A percentile compares a stretch with the other conserved stretches of the same genome.
Evolutionary conservation across 2,329 filamentous ascomycete species (phyloP).

Genomic region (Fusarium ambrosium): DNA sequence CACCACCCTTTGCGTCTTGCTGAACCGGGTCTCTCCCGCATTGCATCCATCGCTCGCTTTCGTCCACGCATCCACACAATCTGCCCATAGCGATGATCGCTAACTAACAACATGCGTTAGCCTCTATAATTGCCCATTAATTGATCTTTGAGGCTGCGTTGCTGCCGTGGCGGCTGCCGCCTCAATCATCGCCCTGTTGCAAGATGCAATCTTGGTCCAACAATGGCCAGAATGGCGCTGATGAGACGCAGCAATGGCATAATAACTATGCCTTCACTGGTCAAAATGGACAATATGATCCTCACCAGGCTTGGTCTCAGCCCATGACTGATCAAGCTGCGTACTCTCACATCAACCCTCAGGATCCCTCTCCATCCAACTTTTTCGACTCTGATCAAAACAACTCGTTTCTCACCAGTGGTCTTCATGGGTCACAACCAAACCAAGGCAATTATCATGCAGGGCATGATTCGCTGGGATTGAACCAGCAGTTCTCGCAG

Average conservation of each 20-base stretch:
- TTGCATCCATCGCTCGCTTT: constrained; percentile 34
- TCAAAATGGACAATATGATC: constrained; percentile 56
- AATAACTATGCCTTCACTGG: constrained; percentile 51
- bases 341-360: constrained; percentile 51
- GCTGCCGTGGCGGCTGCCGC: constrained; percentile 38
- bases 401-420: constrained; percentile 51
- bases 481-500: constrained; percentile 53
- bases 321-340: constrained; percentile 51
- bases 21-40: constrained; percentile 29
- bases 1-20: constrained; percentile 17
- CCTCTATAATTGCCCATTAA: constrained; percentile 44
- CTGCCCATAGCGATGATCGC: constrained; percentile 46
- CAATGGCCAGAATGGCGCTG: constrained; percentile 54
- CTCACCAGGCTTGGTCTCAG: constrained; percentile 56
- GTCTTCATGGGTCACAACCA: constrained; percentile 48
- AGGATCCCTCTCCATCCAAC: constrained; percentile 50
- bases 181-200: constrained; percentile 39
- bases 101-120: constrained; percentile 52
- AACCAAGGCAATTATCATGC: constrained; percentile 49
- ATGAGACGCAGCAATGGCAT: constrained; percentile 54
- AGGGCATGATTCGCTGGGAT: constrained; percentile 48
- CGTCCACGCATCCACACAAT: constrained; percentile 36
- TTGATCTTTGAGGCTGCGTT: constrained; percentile 40
- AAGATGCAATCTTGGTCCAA: constrained; percentile 59
- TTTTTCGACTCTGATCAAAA: constrained; percentile 54